Evolutionary conservation across 257 asterid species (phyloP), one percentile per base, ranked within the genome.

Genomic region (Solanum sejunctum): DNA sequence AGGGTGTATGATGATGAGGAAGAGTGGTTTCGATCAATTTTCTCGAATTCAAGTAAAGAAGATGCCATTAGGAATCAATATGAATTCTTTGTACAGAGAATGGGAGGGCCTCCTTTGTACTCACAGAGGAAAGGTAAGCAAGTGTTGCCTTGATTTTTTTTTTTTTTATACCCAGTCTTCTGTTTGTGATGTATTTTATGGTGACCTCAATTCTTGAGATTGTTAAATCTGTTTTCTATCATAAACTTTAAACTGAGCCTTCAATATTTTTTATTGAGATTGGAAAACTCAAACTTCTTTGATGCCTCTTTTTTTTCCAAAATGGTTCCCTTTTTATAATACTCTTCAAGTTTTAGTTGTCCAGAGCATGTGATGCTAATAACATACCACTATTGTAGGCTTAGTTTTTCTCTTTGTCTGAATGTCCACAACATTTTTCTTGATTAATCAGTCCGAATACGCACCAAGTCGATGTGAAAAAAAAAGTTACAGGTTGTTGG

Each of bases 41-140:
- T 96, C 84, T 92, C 97, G 0, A 91, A 91, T 87, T 96, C 98
- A 51, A 91, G 87, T 70, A 96, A 91, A 91, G 99, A 96, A 88
- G 99, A 93, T 80, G 99, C 99, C 75, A 93, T 96, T 91, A 98
- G 91, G 87, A 96, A 96, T 88, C 99, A 96, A 84, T 96, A 96
- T 13, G 99, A 95, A 88, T 96, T 95, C 93, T 93, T 96, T 82
- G 89, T 88, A 80, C 99, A 96, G 70, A 90, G 99, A 87, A 95
- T 96, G 99, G 99, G 99, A 83, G 99, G 99, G 82, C 99, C 99
- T 85, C 92, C 97, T 58, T 88, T 96, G 26, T 96, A 80, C 87
- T 91, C 91, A 84, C 96, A 93, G 90, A 91, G 99, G 88, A 95
- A 91, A 95, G 99, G 98, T 93, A 66, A 66, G 86, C 12, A 28